Percentiles rank a stretch among this genome's conserved stretches.
Evolutionary conservation across 176 grass and related monocot genomes (phyloP).

Genomic region (Hsuehochloa calcarea): DNA sequence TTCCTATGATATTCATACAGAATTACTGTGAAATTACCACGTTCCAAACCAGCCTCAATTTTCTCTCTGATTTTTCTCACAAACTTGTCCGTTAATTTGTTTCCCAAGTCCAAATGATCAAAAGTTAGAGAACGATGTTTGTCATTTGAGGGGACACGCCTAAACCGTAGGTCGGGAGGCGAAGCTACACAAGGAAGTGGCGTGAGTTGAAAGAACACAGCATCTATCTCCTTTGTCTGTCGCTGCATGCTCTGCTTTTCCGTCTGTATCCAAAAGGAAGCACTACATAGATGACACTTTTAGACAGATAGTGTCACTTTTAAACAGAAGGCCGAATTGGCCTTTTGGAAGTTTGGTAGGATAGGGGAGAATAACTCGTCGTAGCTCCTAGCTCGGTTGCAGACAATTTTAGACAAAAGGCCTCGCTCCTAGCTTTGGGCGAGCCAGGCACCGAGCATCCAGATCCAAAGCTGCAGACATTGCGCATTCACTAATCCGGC

Average conservation of each 20-base stretch:
- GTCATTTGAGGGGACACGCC: slow-evolving; percentile 17
- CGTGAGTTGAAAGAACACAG: not conserved
- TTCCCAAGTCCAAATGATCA: not conserved
- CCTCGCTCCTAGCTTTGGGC: too few species aligned
- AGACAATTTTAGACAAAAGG: too few species aligned
- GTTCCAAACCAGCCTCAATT: not conserved
- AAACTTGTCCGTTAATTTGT: not conserved
- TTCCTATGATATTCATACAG: not conserved
- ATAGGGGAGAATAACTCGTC: not conserved
- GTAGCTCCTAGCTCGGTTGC: not conserved
- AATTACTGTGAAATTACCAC: too few species aligned
- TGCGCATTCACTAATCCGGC: not conserved
- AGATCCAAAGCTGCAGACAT: slow-evolving; percentile 25
- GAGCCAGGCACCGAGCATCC: not conserved
- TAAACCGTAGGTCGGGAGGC: slow-evolving; percentile 17
- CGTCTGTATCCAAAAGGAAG: not conserved
- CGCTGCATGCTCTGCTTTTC: not conserved
- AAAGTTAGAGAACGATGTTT: not conserved
- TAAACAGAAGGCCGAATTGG: not conserved
- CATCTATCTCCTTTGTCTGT: not conserved
- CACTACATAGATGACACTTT: not conserved
- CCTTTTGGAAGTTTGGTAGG: slow-evolving; percentile 20
- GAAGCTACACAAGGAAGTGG: not conserved
- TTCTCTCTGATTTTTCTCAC: not conserved
- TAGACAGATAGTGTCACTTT: not conserved